Evolutionary conservation across 371 early-diverging fungal genomes (phyloP), one percentile per base, ranked within the genome.

Genomic region (Parasitella parasitica): DNA sequence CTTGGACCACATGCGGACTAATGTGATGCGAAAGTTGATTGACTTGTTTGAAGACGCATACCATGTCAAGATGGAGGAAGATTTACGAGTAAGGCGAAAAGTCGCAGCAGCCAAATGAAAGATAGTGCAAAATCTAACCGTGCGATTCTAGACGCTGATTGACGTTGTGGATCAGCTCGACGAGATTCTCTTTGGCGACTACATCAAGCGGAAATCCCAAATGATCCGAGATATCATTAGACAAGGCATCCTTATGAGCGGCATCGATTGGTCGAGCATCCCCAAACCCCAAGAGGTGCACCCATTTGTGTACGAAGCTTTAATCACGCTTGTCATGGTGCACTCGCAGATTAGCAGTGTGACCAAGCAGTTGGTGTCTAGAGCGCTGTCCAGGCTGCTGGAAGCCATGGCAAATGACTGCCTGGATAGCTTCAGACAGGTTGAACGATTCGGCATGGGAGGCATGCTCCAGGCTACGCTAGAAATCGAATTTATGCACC

Each of bases 401-500:
- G 85, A 83, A 18, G 75, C 75, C 26, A 85, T 95, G 76, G 88
- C 90, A 1, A 89, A 84, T 57, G 91, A 92, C 59, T 81, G 95
- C 63, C 71, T 95, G 24, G 83, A 84, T 55, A 81, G 88, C 52
- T 92, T 93, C 62, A 83, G 94, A 24, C 72, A 83, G 50, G 86
- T 96, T 6, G 95, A 94, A 56, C 68, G 83, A 38, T 95, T 94
- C 68, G 93, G 95, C 54, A 88, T 86, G 72, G 92, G 89, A 4
- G 97, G 97, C 11, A 91, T 94, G 87, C 75, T 97, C 48, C 97
- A 96, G 78, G 93, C 91, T 3, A 93, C 91, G 4, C 71, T 93
- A 27, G 95, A 94, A 68, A 90, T 89, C 64, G 92, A 92, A 72
- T 91, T 92, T 62, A 84, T 94, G 78, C 89, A 92, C 54, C 90